Percentiles rank a stretch among this genome's conserved stretches.
phyloP scores from a whole-genome alignment of 805 yeast species.

The Suhomyces kilbournensis region DNA sequence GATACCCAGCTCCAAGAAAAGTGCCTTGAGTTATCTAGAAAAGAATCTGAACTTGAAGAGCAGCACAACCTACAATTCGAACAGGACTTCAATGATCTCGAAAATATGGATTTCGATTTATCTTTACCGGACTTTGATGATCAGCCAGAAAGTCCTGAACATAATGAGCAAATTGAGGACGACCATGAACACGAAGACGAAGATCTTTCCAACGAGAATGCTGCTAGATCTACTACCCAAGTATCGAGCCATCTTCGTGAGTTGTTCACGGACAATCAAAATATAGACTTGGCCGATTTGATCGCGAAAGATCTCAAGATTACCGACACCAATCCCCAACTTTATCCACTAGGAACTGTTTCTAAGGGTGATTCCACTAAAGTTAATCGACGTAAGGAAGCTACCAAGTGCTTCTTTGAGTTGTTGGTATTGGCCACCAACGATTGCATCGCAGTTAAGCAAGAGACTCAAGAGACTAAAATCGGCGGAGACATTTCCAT shows the following conservation, averaged over 20 bases:
- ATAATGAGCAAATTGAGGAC: slow-evolving; percentile 8
- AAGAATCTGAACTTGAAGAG: slow-evolving; percentile 19
- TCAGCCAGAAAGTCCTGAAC: slow-evolving; percentile 10
- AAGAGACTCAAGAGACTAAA: slow-evolving; percentile 32
- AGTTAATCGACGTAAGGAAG: slow-evolving; percentile 50
- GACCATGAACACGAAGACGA: slow-evolving; percentile 16
- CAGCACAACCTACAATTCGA: slow-evolving; percentile 16
- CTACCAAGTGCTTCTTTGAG: slow-evolving; percentile 77
- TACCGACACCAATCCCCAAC: slow-evolving; percentile 9
- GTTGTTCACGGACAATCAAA: slow-evolving; percentile 21
- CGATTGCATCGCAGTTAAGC: slow-evolving; percentile 64
- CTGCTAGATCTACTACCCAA: slow-evolving; percentile 50
- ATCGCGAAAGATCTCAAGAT: slow-evolving; percentile 34
- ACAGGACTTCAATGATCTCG: slow-evolving; percentile 13
- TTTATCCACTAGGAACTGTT: slow-evolving; percentile 20
- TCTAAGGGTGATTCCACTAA: slow-evolving; percentile 9
- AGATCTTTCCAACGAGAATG: slow-evolving; percentile 22
- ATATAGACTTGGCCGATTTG: slow-evolving; percentile 36
- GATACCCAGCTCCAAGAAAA: slow-evolving; percentile 27
- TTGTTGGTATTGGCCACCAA: slow-evolving; percentile 76
- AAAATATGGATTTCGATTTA: slow-evolving; percentile 24
- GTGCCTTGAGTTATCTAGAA: slow-evolving; percentile 26
- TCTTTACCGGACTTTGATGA: slow-evolving; percentile 25
- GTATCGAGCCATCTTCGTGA: slow-evolving; percentile 49
- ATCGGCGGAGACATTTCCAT: slow-evolving; percentile 62